phyloP scores from a whole-genome alignment of 2,329 filamentous ascomycete species.

The Cladosporium sphaerospermum region DNA sequence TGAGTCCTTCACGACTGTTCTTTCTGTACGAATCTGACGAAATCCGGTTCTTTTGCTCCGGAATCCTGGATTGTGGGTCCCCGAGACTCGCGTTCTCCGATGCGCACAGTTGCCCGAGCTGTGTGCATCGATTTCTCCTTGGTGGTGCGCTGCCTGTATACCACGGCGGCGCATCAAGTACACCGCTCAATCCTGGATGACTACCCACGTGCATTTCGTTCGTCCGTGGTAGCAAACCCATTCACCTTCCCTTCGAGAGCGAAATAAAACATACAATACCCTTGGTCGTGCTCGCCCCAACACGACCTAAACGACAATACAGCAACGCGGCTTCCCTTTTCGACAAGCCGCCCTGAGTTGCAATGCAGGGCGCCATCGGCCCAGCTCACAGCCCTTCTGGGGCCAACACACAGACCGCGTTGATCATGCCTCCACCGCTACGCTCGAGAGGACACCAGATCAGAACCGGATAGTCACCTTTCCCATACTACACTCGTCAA shows the following conservation, averaged over 20 bases:
- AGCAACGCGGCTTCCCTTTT: slow-evolving; percentile 15
- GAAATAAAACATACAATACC: slow-evolving; percentile 4
- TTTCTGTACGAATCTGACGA: slow-evolving; percentile 21
- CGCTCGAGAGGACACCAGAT: slow-evolving; percentile 24
- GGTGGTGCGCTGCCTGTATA: slow-evolving; percentile 5
- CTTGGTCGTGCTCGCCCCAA: slow-evolving; percentile 20
- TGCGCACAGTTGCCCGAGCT: too few species aligned
- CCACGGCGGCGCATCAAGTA: slow-evolving; percentile 13
- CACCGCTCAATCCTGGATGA: slow-evolving; percentile 2
- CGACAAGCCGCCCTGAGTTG: slow-evolving; percentile 10
- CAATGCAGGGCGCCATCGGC: slow-evolving; percentile 13
- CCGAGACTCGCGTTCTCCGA: too few species aligned
- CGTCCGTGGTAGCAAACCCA: slow-evolving; percentile 7
- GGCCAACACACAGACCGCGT: slow-evolving; percentile 16
- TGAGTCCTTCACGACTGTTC: slow-evolving; percentile 9
- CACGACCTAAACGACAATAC: slow-evolving; percentile 11
- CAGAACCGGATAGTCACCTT: slow-evolving; percentile 19
- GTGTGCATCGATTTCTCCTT: too few species aligned
- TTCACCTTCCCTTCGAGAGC: neutral
- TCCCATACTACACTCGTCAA: neutral
- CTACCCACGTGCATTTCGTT: neutral
- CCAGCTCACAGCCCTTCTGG: slow-evolving; percentile 9
- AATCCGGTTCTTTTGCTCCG: slow-evolving; percentile 25
- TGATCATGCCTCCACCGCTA: slow-evolving; percentile 27
- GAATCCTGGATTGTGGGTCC: slow-evolving; percentile 17